Conservation (phyloP, 306 rosid genomes). For the Lathyrus tuberosus region DNA sequence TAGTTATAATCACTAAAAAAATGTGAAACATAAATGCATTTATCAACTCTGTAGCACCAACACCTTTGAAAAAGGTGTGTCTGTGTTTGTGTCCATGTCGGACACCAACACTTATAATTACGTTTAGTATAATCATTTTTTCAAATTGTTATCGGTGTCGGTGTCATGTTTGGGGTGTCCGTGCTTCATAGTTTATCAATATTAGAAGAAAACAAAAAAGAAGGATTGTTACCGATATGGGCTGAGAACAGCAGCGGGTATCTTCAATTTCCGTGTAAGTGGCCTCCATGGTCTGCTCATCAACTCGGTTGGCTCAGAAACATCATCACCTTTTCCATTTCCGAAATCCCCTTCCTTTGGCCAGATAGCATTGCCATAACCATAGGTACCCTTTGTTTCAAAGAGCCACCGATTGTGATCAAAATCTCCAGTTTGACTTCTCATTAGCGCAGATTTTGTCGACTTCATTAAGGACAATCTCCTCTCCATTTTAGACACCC, state of each 20-base stretch:
- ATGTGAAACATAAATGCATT: background rate
- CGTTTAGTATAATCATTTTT: too few species aligned
- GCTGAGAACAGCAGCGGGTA: constrained; percentile 91
- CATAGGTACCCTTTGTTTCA: constrained; percentile 95
- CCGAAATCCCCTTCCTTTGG: constrained; percentile 81
- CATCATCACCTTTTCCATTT: constrained; percentile 54
- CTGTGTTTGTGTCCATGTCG: too few species aligned
- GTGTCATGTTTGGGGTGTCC: too few species aligned
- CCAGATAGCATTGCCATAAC: constrained; percentile 98
- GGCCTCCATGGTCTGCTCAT: constrained; percentile 91
- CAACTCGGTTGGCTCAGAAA: constrained; percentile 66
- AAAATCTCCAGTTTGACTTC: constrained; percentile 94
- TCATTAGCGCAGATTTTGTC: constrained; percentile 72
- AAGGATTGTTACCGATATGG: constrained; percentile 70
- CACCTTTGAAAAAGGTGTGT: too few species aligned
- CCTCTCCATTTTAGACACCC: constrained; percentile 86
- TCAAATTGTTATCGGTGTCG: too few species aligned
- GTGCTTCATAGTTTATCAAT: background rate
- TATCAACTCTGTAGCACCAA: background rate
- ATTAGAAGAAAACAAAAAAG: background rate
- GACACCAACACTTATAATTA: too few species aligned
- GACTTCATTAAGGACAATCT: constrained; percentile 89
- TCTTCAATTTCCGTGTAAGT: constrained; percentile 82
- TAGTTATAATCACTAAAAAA: constrained; percentile 15
- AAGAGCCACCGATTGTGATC: constrained; percentile 94